A percentile compares a stretch with the other conserved stretches of the same genome.
These are phyloP conservation scores for Chalaropsis thielavioides DNA, from an alignment of 2,329 filamentous ascomycete genomes.

Conservation along the genomic window DNA sequence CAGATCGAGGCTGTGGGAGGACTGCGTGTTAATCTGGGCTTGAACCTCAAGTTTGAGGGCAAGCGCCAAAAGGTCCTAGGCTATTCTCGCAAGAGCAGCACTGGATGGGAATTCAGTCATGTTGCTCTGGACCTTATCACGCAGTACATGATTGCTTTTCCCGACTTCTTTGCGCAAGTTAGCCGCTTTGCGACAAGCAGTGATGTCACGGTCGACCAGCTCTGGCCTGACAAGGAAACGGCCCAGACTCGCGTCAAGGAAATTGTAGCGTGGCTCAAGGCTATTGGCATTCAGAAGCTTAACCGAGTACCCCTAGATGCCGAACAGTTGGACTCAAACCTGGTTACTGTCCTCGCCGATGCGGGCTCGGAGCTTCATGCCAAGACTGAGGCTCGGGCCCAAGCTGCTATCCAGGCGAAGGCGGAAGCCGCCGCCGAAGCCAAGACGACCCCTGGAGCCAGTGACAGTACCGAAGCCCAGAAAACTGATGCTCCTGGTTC, in stretches of 20 bases:
- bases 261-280: slow-evolving; percentile 85
- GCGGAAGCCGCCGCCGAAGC: background rate
- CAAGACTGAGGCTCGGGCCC: background rate
- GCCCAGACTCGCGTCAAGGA: slow-evolving; percentile 79
- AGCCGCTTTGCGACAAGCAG: slow-evolving; percentile 73
- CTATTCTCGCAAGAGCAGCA: slow-evolving; percentile 73
- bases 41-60: slow-evolving; percentile 94
- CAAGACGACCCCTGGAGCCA: background rate
- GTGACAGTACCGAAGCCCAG: background rate
- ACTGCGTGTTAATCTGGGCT: slow-evolving; percentile 71
- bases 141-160: slow-evolving; percentile 86
- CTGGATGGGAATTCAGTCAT: slow-evolving; percentile 90
- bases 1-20: slow-evolving; percentile 65
- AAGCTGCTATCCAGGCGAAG: background rate
- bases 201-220: slow-evolving; percentile 69
- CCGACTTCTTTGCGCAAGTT: slow-evolving; percentile 85
- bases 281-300: slow-evolving; percentile 77
- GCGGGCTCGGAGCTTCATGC: slow-evolving; percentile 43
- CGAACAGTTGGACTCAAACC: slow-evolving; percentile 84
- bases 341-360: slow-evolving; percentile 66
- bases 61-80: slow-evolving; percentile 92
- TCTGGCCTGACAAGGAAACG: slow-evolving; percentile 59
- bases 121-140: slow-evolving; percentile 68
- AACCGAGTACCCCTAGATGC: slow-evolving; percentile 93
- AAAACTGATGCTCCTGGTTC: background rate